Percentiles rank a stretch among this genome's conserved stretches.
These are phyloP conservation scores for Chaetomium olivaceum DNA, from an alignment of 2,329 filamentous ascomycete genomes.

Conservation along the genomic window DNA sequence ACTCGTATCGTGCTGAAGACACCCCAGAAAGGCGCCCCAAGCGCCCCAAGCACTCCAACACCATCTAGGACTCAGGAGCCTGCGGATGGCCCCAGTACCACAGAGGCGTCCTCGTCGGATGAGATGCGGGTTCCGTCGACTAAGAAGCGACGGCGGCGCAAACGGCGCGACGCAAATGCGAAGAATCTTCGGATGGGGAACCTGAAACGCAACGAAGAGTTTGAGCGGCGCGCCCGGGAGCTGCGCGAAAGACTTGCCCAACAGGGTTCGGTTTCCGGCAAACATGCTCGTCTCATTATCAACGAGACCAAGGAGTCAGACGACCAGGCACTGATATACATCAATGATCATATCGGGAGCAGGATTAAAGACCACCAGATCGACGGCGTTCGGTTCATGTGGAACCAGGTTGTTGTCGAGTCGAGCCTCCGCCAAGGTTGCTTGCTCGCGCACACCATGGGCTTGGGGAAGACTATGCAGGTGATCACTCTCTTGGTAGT, in stretches of 20 bases:
- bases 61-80: constrained; percentile 14
- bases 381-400: constrained; percentile 81
- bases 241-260: constrained; percentile 49
- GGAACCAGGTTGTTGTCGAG: constrained; percentile 74
- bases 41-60: not conserved
- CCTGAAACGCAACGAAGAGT: constrained; percentile 52
- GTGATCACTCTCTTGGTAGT: constrained; percentile 79
- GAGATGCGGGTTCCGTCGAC: constrained; percentile 38
- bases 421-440: constrained; percentile 66
- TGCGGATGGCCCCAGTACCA: constrained; percentile 9
- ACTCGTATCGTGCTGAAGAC: constrained; percentile 10
- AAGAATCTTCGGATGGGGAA: constrained; percentile 58
- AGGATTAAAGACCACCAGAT: constrained; percentile 80
- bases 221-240: constrained; percentile 53
- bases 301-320: constrained; percentile 63
- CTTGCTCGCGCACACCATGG: constrained; percentile 86
- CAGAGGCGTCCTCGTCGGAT: constrained; percentile 28
- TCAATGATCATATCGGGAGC: constrained; percentile 63
- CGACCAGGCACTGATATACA: constrained; percentile 60
- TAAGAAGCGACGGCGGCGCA: constrained; percentile 49
- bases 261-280: constrained; percentile 46
- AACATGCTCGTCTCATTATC: constrained; percentile 59
- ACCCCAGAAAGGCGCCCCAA: not conserved
- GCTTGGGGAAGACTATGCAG: constrained; percentile 90
- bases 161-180: constrained; percentile 52